Percentiles rank a stretch among this genome's conserved stretches.
These are phyloP conservation scores for Alternaria dauci DNA, from an alignment of 2,329 filamentous ascomycete species.

Conservation along the genomic window DNA sequence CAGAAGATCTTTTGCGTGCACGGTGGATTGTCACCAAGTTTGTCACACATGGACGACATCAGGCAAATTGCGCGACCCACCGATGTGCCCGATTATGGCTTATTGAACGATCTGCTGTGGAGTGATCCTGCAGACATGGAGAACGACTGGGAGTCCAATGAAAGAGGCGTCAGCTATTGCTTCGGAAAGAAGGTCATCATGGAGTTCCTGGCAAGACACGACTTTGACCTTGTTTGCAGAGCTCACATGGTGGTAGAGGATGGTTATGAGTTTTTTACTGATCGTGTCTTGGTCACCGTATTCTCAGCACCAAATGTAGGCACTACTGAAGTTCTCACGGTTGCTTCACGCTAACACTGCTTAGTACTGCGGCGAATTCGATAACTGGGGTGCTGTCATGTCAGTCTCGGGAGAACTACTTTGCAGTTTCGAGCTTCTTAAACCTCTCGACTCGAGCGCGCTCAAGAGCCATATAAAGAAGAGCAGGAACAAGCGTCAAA, in stretches of 20 bases:
- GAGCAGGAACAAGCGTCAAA: constrained; percentile 90
- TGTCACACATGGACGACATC: constrained; percentile 98
- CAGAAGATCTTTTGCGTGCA: constrained; percentile 99
- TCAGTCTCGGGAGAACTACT: constrained; percentile 92
- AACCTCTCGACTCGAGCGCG: constrained; percentile 93
- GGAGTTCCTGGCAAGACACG: constrained; percentile 91
- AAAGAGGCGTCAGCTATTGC: constrained; percentile 96
- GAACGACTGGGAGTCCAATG: constrained; percentile 96
- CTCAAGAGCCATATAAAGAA: constrained; percentile 99
- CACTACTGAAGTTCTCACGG: not conserved
- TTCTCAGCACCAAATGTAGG: constrained; percentile 97
- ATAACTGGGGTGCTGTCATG: constrained; percentile 99
- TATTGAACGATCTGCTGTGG: constrained; percentile 96
- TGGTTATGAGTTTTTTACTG: constrained; percentile 98
- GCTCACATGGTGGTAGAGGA: constrained; percentile 99
- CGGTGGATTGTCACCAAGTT: constrained; percentile 87
- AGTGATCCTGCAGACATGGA: constrained; percentile 99
- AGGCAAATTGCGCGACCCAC: constrained; percentile 94
- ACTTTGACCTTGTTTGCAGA: constrained; percentile 96
- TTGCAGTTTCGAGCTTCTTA: constrained; percentile 96
- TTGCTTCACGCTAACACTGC: constrained; percentile 24
- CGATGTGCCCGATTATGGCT: constrained; percentile 94
- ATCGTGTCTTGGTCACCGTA: constrained; percentile 92
- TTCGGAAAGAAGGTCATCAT: constrained; percentile 99
- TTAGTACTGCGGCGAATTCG: constrained; percentile 97